phyloP scores from a whole-genome alignment of 2,329 filamentous ascomycete species.

The Aspergillus arachidicola region DNA sequence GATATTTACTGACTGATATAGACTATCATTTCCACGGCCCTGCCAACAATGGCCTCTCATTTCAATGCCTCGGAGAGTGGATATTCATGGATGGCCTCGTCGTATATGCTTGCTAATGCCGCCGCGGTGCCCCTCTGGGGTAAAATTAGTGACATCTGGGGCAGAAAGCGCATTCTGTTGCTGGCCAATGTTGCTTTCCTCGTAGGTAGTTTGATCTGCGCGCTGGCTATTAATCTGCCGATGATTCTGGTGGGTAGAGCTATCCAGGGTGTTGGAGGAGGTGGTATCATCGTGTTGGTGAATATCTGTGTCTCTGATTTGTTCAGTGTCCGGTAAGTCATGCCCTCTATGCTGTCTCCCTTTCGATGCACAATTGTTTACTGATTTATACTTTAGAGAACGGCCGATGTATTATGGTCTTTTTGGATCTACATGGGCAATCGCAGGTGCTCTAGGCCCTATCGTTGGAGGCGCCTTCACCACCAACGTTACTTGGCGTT shows the following conservation, averaged over 20 bases:
- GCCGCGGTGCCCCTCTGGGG: slow-evolving; percentile 61
- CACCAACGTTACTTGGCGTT: slow-evolving; percentile 61
- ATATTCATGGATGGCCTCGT: slow-evolving; percentile 53
- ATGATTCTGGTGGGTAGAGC: slow-evolving; percentile 66
- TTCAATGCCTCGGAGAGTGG: slow-evolving; percentile 47
- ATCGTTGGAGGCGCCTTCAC: slow-evolving; percentile 65
- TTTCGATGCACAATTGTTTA: slow-evolving; percentile 10
- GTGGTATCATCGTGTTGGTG: slow-evolving; percentile 64
- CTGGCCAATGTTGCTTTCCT: slow-evolving; percentile 64
- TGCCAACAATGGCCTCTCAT: slow-evolving; percentile 47
- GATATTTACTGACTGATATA: slow-evolving; percentile 18
- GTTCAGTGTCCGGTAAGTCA: slow-evolving; percentile 58
- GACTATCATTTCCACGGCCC: slow-evolving; percentile 50
- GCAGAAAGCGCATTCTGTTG: slow-evolving; percentile 64
- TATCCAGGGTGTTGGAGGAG: slow-evolving; percentile 65
- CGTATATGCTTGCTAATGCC: slow-evolving; percentile 50
- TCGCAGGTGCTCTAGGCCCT: slow-evolving; percentile 62
- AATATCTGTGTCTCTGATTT: slow-evolving; percentile 67
- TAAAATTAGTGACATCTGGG: slow-evolving; percentile 68
- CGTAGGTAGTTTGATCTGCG: slow-evolving; percentile 63
- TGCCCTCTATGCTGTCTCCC: not conserved
- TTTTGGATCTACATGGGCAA: slow-evolving; percentile 64
- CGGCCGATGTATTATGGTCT: slow-evolving; percentile 65
- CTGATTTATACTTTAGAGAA: slow-evolving; percentile 34
- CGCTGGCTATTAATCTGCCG: slow-evolving; percentile 58